These are phyloP conservation scores for Plantago coronopus DNA, from an alignment of 305 asterid genomes.

Conservation along the genomic window DNA sequence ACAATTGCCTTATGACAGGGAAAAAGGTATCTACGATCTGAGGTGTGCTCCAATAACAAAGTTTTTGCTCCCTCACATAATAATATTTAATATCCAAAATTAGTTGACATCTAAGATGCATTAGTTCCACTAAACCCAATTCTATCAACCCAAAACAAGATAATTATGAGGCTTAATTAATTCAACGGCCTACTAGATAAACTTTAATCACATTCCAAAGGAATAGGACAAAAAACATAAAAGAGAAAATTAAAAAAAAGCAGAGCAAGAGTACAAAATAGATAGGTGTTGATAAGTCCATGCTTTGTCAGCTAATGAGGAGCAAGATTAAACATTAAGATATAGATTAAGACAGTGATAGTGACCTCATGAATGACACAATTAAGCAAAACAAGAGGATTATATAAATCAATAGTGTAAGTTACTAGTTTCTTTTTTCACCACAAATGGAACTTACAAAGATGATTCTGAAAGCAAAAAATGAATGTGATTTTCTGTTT, in stretches of 20 bases:
- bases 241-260: neutral
- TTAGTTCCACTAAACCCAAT: slow-evolving; percentile 18
- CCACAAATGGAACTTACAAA: no score
- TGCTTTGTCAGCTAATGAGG: slow-evolving; percentile 25
- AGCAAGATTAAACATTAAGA: slow-evolving; percentile 14
- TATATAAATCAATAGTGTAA: neutral
- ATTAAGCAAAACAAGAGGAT: slow-evolving; percentile 14
- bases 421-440: no score
- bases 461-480: no score
- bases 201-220: slow-evolving; percentile 4
- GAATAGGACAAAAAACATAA: slow-evolving; percentile 7
- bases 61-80: slow-evolving; percentile 20
- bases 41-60: slow-evolving; percentile 22
- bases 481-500: neutral
- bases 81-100: slow-evolving; percentile 26
- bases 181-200: slow-evolving; percentile 9
- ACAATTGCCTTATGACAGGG: slow-evolving; percentile 16
- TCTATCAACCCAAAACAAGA: slow-evolving; percentile 15
- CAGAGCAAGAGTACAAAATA: slow-evolving; percentile 20
- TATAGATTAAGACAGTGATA: slow-evolving; percentile 15
- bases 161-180: slow-evolving; percentile 6
- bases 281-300: slow-evolving; percentile 19
- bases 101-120: slow-evolving; percentile 29
- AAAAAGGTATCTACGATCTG: slow-evolving; percentile 21
- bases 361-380: slow-evolving; percentile 24